Base-by-base conservation (phyloP, 768 basidiomycete genomes). In the Phanerodontia chrysosporium region DNA sequence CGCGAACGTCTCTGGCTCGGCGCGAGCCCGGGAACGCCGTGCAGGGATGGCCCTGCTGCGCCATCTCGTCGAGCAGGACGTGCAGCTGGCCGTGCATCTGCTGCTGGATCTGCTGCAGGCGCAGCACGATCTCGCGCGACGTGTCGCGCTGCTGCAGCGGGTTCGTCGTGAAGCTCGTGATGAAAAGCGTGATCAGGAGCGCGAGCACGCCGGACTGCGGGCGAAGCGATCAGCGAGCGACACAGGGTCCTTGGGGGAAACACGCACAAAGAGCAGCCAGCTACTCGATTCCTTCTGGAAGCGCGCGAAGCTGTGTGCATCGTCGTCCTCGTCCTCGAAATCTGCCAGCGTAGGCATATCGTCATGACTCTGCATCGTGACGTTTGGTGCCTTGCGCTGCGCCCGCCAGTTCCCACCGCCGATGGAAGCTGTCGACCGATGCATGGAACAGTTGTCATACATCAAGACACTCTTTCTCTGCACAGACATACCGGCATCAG, bases 241-340 rank as follows among this genome's bases (percentile, higher is more conserved):
- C 18, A 48, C 18, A 35, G 27, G 22, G 49, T 27, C 16, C 30
- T 29, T 14, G 55, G 28, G 27, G 46, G n/a, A 6, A 56, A 6
- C 14, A 57, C 60, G 48, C 32, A 61, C 60, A 45, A 57, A 61
- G 35, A 61, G 21, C 7, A 61, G 48, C 60, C 60, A 61, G 4
- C 14, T 27, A 22, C 57, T 61, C 25, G 48, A 57, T 14, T 57
- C 55, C 42, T 25, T 39, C 22, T 55, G 36, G 21, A 14, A 57
- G 2, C 45, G 44, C 18, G 48, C 21, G 27, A 61, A 46, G 24
- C 12, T 46, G 2, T 24, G 45, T 16, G 14, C 42, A n/a, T n/a
- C 60, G 45, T 45, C 42, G 46, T 61, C 60, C 8, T 57, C 60
- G 9, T 51, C 36, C 36, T 57, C 55, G 4, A 46, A n/a, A 22